Evolutionary conservation across 768 basidiomycete species (phyloP).

Genomic region (Tylopilus balloui): DNA sequence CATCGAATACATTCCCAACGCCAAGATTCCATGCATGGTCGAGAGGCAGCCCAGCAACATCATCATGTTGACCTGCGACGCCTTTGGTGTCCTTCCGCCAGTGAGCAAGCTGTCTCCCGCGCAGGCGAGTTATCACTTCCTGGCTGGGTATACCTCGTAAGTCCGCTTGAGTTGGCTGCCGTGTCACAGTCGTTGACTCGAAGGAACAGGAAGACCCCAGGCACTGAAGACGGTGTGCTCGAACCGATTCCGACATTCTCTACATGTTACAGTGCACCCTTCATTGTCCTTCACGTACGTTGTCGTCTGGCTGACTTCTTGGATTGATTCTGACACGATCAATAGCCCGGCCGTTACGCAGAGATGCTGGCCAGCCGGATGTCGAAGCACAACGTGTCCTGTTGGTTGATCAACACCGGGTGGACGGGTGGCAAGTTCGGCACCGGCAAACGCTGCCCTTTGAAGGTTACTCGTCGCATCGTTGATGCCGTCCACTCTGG

Average conservation of each 20-base stretch:
- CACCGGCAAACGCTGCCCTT: conserved; percentile 88
- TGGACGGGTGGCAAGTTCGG: conserved; percentile 96
- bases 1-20: conserved; percentile 95
- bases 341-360: conserved; percentile 88
- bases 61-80: conserved; percentile 97
- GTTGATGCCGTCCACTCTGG: conserved; percentile 97
- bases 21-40: conserved; percentile 88
- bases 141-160: conserved; percentile 93
- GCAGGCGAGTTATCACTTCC: conserved; percentile 97
- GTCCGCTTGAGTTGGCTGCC: conserved; percentile 21
- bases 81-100: conserved; percentile 96
- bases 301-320: neutral
- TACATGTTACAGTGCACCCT: conserved; percentile 98
- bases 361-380: conserved; percentile 96
- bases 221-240: conserved; percentile 95
- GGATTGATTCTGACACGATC: conserved; percentile 1
- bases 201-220: conserved; percentile 80
- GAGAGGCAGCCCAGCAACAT: conserved; percentile 88
- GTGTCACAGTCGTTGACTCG: conserved; percentile 15
- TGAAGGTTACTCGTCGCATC: conserved; percentile 93
- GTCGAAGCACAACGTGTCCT: conserved; percentile 82
- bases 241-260: conserved; percentile 99
- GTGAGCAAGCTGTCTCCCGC: conserved; percentile 88
- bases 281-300: conserved; percentile 91
- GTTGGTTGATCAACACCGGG: conserved; percentile 99